These are phyloP conservation scores for Bombardia bombarda DNA, from an alignment of 495 filamentous ascomycete species.

Conservation along the genomic window DNA sequence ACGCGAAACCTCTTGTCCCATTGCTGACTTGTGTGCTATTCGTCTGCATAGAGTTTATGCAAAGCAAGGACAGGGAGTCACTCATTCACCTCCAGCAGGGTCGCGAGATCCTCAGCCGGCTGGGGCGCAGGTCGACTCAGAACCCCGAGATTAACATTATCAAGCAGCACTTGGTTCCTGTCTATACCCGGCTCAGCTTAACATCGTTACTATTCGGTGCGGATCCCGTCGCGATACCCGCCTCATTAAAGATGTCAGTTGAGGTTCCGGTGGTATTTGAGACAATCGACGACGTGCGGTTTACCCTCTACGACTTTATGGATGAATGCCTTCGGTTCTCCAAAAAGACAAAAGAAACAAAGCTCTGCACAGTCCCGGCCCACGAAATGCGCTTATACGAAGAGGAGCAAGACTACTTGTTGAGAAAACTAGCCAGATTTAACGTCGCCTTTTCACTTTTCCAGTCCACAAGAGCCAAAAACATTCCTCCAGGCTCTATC, in stretches of 20 bases:
- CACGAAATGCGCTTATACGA: slow-evolving; percentile 21
- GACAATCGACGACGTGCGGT: slow-evolving; percentile 21
- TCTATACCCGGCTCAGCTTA: slow-evolving; percentile 33
- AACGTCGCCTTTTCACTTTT: slow-evolving; percentile 28
- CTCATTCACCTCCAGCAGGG: slow-evolving; percentile 35
- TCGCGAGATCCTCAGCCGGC: slow-evolving; percentile 25
- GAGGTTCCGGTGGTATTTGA: slow-evolving; percentile 23
- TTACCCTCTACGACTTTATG: slow-evolving; percentile 27
- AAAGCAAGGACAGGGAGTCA: slow-evolving; percentile 39
- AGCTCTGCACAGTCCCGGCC: slow-evolving; percentile 11
- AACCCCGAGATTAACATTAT: slow-evolving; percentile 25
- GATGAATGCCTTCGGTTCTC: slow-evolving; percentile 25
- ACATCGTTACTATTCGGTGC: slow-evolving; percentile 29
- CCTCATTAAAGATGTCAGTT: slow-evolving; percentile 20
- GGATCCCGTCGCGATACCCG: slow-evolving; percentile 18
- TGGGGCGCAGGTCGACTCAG: slow-evolving; percentile 18
- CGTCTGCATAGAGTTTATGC: slow-evolving; percentile 50
- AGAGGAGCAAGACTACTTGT: slow-evolving; percentile 19
- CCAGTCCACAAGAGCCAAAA: slow-evolving; percentile 11
- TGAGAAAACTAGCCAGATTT: slow-evolving; percentile 23
- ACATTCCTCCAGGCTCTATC: slow-evolving; percentile 16
- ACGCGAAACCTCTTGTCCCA: slow-evolving; percentile 36
- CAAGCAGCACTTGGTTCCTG: slow-evolving; percentile 33
- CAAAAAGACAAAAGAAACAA: slow-evolving; percentile 18
- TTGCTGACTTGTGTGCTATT: slow-evolving; percentile 51